Evolutionary conservation across 495 filamentous ascomycete species (phyloP).

Genomic region (Lepidopterella palustris): DNA sequence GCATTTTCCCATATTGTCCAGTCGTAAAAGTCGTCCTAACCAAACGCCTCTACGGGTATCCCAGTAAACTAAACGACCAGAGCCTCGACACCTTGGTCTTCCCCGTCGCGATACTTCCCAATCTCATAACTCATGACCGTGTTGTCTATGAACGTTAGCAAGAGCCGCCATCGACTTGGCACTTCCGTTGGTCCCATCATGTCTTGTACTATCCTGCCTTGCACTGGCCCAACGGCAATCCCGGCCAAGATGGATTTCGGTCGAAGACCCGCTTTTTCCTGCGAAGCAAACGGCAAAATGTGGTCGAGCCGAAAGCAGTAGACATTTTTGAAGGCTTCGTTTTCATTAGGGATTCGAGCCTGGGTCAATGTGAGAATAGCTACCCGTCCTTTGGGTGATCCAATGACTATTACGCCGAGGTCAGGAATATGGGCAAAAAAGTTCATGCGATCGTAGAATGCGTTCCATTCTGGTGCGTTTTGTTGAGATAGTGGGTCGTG

Average conservation of each 20-base stretch:
- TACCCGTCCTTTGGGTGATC: slow-evolving; percentile 65
- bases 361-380: slow-evolving; percentile 65
- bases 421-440: slow-evolving; percentile 71
- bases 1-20: no score
- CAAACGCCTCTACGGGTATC: no score
- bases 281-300: slow-evolving; percentile 18
- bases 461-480: neutral
- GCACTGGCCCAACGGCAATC: slow-evolving; percentile 53
- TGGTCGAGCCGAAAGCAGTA: slow-evolving; percentile 48
- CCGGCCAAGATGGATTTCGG: slow-evolving; percentile 48
- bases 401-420: slow-evolving; percentile 65
- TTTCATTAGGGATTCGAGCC: neutral
- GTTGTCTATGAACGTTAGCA: neutral
- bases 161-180: neutral
- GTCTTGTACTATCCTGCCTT: slow-evolving; percentile 58
- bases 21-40: no score
- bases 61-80: neutral
- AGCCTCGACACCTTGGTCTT: neutral
- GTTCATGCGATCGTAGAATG: slow-evolving; percentile 59
- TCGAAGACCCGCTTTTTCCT: slow-evolving; percentile 43
- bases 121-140: neutral
- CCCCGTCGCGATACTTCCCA: neutral
- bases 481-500: slow-evolving; percentile 8
- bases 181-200: neutral
- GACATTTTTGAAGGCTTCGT: slow-evolving; percentile 33